A percentile compares a stretch with the other conserved stretches of the same genome.
Conservation (phyloP, 1,284 basidiomycete species). For the Moniliella sp. region DNA sequence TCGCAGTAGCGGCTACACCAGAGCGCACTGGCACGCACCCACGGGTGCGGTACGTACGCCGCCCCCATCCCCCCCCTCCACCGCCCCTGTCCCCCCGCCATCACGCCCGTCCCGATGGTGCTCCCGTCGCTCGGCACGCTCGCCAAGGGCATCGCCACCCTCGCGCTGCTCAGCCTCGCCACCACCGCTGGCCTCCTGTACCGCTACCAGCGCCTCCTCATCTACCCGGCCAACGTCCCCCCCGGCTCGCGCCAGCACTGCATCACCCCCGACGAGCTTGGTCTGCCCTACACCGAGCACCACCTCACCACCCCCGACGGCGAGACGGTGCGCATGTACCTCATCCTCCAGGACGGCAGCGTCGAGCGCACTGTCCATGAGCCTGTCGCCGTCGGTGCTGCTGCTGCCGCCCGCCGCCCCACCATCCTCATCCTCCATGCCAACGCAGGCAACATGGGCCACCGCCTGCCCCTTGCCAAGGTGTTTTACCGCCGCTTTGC, state of each 20-base stretch:
- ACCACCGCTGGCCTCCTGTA: constrained; percentile 25
- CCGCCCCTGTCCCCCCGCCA: too few species aligned
- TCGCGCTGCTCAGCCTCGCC: constrained; percentile 13
- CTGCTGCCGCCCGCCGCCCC: constrained; percentile 9
- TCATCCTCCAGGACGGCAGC: constrained; percentile 15
- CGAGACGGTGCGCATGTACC: constrained; percentile 15
- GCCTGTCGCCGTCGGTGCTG: constrained; percentile 4
- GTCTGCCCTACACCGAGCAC: constrained; percentile 18
- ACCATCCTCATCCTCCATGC: constrained; percentile 28
- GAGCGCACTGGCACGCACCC: too few species aligned
- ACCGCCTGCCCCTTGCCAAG: constrained; percentile 67
- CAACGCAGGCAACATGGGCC: constrained; percentile 38
- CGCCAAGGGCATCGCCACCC: constrained; percentile 9
- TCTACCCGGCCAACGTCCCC: constrained; percentile 27
- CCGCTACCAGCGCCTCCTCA: constrained; percentile 24
- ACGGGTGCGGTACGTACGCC: too few species aligned
- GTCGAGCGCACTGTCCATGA: constrained; percentile 1
- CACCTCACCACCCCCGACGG: constrained; percentile 23
- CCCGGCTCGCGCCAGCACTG: constrained; percentile 19
- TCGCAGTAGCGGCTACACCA: too few species aligned
- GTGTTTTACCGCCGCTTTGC: constrained; percentile 63
- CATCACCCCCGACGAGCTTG: constrained; percentile 20
- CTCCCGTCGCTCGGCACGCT: constrained; percentile 8
- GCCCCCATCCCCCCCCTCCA: too few species aligned
- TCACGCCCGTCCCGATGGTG: too few species aligned